Percentiles rank a stretch among this genome's conserved stretches.
Conservation (phyloP, 495 filamentous ascomycete genomes). For the Margaritispora aquatica region DNA sequence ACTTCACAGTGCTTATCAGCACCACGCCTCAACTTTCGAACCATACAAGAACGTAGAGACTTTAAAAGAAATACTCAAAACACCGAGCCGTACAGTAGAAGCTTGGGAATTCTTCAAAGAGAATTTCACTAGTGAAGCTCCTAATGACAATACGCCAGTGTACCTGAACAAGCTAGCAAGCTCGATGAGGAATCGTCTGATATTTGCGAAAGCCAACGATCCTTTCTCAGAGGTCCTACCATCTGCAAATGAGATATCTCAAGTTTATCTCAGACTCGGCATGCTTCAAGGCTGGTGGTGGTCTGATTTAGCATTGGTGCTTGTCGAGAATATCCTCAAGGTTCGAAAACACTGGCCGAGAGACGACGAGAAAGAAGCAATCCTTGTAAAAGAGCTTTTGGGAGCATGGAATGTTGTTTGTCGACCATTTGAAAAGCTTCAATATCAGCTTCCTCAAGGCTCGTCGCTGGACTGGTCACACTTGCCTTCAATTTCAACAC, state of each 20-base stretch:
- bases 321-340: conserved; percentile 12
- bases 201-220: conserved; percentile 27
- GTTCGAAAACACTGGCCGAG: not conserved
- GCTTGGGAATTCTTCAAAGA: conserved; percentile 36
- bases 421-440: conserved; percentile 3
- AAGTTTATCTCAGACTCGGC: conserved; percentile 26
- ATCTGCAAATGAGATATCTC: conserved; percentile 33
- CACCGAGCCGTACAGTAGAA: conserved; percentile 19
- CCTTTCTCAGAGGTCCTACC: conserved; percentile 31
- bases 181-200: conserved; percentile 24
- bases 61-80: conserved; percentile 31
- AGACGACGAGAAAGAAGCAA: not conserved
- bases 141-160: conserved; percentile 5
- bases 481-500: conserved; percentile 5
- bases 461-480: conserved; percentile 19
- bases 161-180: conserved; percentile 8
- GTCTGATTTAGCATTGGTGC: conserved; percentile 11
- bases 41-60: conserved; percentile 27
- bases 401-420: conserved; percentile 24
- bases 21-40: conserved; percentile 2
- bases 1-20: not conserved
- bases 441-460: not conserved
- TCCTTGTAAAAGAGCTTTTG: conserved; percentile 13
- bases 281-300: conserved; percentile 14
- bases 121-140: conserved; percentile 18